Evolutionary conservation across 768 basidiomycete genomes (phyloP), one percentile per base, ranked within the genome.

Genomic region (Filobasidium floriforme): DNA sequence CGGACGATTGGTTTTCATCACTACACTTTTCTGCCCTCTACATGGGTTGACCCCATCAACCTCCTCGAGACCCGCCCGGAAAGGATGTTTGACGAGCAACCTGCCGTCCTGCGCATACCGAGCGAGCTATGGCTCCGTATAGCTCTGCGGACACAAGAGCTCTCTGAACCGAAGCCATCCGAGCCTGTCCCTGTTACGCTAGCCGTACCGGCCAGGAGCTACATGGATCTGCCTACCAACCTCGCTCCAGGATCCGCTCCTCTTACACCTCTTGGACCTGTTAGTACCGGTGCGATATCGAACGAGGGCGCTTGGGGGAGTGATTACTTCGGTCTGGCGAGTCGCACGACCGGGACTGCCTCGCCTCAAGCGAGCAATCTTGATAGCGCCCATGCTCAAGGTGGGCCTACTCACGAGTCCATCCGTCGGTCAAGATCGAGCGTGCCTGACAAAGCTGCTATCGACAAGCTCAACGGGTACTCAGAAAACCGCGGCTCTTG

Each of bases 191-290:
- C 46, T 12, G 46, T 19, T 12, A 51, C 24, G 29, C 54, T 32
- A 4, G 22, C 54, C 18, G 29, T 32, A 26, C 29, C 54, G 26
- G 12, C 24, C 29, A 57, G 14, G 15, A 15, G 54, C 60, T 52
- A 40, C 19, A 41, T 37, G 4, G 26, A 19, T 15, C 54, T 28
- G 4, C 26, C 54, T 2, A 3, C 54, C 24, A 57, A 57, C 26
- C 24, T 57, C 18, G 24, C 54, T 15, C 54, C 54, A 5, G 54
- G 54, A 24, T 57, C 54, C 26, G 54, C 54, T 5, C 54, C 54
- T 57, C 54, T 57, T 6, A 57, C 54, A 4, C 54, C 54, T 15
- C 29, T 57, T 26, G 54, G 54, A 57, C 54, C 54, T 7, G 29
- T 57, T 6, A 57, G 24, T 26, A 24, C 12, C 24, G 15, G 24